Evolutionary conservation across 2,329 filamentous ascomycete species (phyloP).

Genomic region (Aspergillus phoenicis): DNA sequence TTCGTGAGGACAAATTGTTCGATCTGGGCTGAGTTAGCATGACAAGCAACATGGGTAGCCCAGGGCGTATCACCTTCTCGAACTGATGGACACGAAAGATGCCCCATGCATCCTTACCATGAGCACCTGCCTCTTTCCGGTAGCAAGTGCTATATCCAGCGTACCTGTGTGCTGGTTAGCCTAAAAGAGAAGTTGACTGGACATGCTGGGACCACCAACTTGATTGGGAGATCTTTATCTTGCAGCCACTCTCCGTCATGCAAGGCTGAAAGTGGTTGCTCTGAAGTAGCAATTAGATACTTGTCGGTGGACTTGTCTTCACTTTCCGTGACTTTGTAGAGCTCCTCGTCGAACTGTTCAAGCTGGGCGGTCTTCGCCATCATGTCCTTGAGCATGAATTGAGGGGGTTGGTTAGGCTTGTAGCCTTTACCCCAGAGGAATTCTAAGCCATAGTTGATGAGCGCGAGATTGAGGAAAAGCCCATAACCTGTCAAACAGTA

Average conservation of each 20-base stretch:
- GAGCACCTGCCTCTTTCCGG: constrained; percentile 89
- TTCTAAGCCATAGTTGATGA: constrained; percentile 92
- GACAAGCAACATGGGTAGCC: background rate
- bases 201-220: constrained; percentile 51
- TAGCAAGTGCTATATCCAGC: constrained; percentile 95
- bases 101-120: constrained; percentile 93
- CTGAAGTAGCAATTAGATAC: constrained; percentile 78
- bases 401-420: constrained; percentile 80
- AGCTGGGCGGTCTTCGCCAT: constrained; percentile 99
- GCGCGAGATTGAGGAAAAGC: constrained; percentile 85
- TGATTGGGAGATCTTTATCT: constrained; percentile 82
- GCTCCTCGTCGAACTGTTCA: constrained; percentile 94
- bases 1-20: constrained; percentile 81
- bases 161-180: constrained; percentile 51
- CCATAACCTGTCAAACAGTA: constrained; percentile 92
- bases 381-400: constrained; percentile 91
- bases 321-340: constrained; percentile 90
- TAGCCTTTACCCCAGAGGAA: constrained; percentile 83
- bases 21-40: constrained; percentile 48
- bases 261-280: constrained; percentile 91
- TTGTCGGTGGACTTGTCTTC: constrained; percentile 88
- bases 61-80: constrained; percentile 66
- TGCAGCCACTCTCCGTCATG: constrained; percentile 94
- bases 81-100: constrained; percentile 98
- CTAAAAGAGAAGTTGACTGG: background rate